Evolutionary conservation across 2,329 filamentous ascomycete genomes (phyloP).

Genomic region (Colletotrichum endophyticum): DNA sequence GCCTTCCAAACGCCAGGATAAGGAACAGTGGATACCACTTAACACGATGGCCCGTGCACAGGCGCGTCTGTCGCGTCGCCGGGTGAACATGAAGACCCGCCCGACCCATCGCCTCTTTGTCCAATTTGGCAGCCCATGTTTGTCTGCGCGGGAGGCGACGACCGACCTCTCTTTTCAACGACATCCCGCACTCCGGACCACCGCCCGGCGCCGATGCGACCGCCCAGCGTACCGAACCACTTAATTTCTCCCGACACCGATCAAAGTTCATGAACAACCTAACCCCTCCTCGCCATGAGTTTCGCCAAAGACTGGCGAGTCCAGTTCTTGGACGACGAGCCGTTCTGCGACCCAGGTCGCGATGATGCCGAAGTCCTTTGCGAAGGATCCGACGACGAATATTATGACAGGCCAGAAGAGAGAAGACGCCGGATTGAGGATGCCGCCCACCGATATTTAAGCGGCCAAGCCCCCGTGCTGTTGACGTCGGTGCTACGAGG

Average conservation of each 20-base stretch:
- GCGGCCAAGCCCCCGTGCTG: constrained; percentile 60
- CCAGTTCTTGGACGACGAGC: constrained; percentile 26
- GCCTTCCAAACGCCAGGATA: not conserved
- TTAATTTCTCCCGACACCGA: not conserved
- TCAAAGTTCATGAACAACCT: not conserved
- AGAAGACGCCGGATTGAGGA: constrained; percentile 62
- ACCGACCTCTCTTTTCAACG: not conserved
- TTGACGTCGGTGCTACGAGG: constrained; percentile 66
- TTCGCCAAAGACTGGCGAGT: not conserved
- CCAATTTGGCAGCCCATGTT: not conserved
- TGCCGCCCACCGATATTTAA: constrained; percentile 62
- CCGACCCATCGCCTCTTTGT: not conserved
- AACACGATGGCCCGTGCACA: constrained; percentile 15
- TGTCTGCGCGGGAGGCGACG: not conserved
- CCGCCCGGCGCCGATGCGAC: constrained; percentile 11
- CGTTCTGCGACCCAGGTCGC: constrained; percentile 48
- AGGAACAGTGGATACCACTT: not conserved
- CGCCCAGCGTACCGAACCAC: not conserved
- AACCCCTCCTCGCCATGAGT: not conserved
- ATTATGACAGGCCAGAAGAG: constrained; percentile 50
- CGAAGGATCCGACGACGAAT: constrained; percentile 62
- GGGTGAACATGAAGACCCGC: constrained; percentile 18
- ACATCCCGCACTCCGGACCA: not conserved
- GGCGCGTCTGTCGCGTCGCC: constrained; percentile 19
- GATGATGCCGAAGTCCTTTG: constrained; percentile 54